These are phyloP conservation scores for Epithele typhae DNA, from an alignment of 768 basidiomycete genomes.

Conservation along the genomic window DNA sequence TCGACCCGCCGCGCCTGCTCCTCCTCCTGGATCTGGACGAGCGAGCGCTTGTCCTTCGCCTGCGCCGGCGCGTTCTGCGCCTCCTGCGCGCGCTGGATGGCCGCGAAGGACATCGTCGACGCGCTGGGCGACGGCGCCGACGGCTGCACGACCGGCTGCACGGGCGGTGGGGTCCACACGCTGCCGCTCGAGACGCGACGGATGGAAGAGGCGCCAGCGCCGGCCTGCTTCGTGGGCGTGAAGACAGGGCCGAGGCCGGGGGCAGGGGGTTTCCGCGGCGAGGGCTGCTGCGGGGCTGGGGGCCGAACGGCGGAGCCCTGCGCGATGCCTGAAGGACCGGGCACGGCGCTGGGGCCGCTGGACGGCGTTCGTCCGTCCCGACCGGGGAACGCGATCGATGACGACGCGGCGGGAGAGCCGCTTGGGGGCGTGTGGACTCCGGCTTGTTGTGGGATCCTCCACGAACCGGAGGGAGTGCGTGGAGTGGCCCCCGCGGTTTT, in stretches of 20 bases:
- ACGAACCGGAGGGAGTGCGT: conserved; percentile 3
- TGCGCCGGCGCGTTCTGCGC: conserved; percentile 33
- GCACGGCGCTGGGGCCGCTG: not conserved
- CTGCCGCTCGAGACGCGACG: conserved; percentile 48
- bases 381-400: not conserved
- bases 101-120: conserved; percentile 59
- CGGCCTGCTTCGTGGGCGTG: conserved; percentile 48
- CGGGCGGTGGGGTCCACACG: conserved; percentile 64
- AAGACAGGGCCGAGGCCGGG: conserved; percentile 61
- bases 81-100: conserved; percentile 71
- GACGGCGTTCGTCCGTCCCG: not conserved
- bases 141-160: conserved; percentile 39
- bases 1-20: conserved; percentile 65
- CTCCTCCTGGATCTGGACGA: conserved; percentile 85
- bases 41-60: conserved; percentile 52
- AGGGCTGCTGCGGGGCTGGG: conserved; percentile 9
- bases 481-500: not conserved
- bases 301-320: not conserved
- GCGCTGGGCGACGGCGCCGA: conserved; percentile 17
- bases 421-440: not conserved
- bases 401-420: not conserved
- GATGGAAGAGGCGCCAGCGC: conserved; percentile 26
- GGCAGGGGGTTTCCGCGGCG: conserved; percentile 23
- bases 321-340: not conserved
- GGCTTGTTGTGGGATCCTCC: conserved; percentile 10